phyloP scores from a whole-genome alignment of 2,329 filamentous ascomycete genomes.

The Dactylonectria estremocensis region DNA sequence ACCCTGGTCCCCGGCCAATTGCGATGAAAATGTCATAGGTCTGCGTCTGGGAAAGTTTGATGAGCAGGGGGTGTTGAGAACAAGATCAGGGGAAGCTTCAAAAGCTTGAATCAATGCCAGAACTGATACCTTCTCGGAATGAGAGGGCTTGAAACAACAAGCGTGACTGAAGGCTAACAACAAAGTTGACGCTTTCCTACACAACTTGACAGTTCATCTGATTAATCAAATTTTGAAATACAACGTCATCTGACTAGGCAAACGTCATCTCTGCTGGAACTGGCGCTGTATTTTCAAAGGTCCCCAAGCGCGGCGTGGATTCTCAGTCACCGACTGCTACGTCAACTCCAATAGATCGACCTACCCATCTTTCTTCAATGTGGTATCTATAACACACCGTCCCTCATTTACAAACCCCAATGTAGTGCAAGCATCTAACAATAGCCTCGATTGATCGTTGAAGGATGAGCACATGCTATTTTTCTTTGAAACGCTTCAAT shows the following conservation, averaged over 20 bases:
- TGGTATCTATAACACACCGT: constrained; percentile 57
- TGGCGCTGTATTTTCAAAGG: constrained; percentile 58
- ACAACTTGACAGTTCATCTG: constrained; percentile 53
- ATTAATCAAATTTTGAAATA: constrained; percentile 58
- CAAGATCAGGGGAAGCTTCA: constrained; percentile 44
- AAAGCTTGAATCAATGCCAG: constrained; percentile 51
- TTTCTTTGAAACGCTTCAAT: too few species aligned
- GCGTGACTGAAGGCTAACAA: constrained; percentile 48
- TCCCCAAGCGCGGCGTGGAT: constrained; percentile 60
- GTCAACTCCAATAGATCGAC: constrained; percentile 52
- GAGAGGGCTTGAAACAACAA: constrained; percentile 53
- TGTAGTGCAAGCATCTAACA: constrained; percentile 58
- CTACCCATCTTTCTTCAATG: constrained; percentile 53
- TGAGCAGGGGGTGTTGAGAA: constrained; percentile 56
- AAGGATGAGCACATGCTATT: constrained; percentile 56
- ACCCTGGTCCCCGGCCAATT: constrained; percentile 48
- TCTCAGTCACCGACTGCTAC: constrained; percentile 58
- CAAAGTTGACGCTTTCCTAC: constrained; percentile 44
- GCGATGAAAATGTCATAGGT: constrained; percentile 53
- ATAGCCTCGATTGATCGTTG: constrained; percentile 54
- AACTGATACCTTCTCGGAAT: constrained; percentile 55
- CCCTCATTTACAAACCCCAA: constrained; percentile 54
- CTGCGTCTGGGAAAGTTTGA: constrained; percentile 51
- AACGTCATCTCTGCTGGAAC: constrained; percentile 47
- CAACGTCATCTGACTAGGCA: constrained; percentile 52